phyloP scores from a whole-genome alignment of 2,329 filamentous ascomycete genomes.

The Venturia pyrina region DNA sequence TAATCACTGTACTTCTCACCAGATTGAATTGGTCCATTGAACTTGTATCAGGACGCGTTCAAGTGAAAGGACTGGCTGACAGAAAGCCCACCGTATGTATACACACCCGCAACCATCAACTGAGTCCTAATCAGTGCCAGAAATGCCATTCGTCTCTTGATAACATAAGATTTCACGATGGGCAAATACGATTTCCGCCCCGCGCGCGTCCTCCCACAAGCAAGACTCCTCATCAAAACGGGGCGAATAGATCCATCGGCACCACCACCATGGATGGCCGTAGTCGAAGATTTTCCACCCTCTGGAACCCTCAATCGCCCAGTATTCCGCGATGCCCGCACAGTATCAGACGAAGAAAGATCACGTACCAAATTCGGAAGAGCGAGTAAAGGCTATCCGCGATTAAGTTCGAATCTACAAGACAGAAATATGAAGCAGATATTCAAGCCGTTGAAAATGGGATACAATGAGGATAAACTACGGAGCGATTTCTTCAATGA shows the following conservation, averaged over 20 bases:
- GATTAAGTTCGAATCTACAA: constrained; percentile 13
- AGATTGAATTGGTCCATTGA: neutral
- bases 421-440: constrained; percentile 52
- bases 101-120: neutral
- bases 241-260: constrained; percentile 27
- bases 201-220: constrained; percentile 43
- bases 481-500: constrained; percentile 79
- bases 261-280: constrained; percentile 46
- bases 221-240: constrained; percentile 38
- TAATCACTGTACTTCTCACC: too few species aligned
- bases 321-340: constrained; percentile 36
- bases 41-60: too few species aligned
- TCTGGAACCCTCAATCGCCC: constrained; percentile 50
- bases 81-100: neutral
- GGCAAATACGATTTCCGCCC: constrained; percentile 43
- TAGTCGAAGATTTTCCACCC: constrained; percentile 48
- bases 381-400: constrained; percentile 8
- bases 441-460: constrained; percentile 69
- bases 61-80: neutral
- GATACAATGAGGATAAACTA: constrained; percentile 74
- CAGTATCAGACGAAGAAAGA: constrained; percentile 20
- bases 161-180: constrained; percentile 26
- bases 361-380: neutral
- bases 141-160: neutral
- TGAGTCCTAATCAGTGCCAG: neutral